Evolutionary conservation across 805 yeast species (phyloP), one percentile per base, ranked within the genome.

Genomic region (Tetrapisispora iriomotensis): DNA sequence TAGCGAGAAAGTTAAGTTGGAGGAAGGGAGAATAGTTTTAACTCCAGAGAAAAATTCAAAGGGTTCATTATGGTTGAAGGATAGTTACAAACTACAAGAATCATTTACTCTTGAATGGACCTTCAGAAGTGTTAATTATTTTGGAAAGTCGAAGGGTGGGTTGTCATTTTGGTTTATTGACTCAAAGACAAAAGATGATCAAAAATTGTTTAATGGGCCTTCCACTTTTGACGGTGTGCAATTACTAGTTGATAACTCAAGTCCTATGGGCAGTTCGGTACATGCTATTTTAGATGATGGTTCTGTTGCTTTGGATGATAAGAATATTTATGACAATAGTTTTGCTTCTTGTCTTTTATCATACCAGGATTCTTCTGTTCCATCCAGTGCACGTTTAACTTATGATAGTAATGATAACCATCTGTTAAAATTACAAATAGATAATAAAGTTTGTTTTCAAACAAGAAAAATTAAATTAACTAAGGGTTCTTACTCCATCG

Each of bases 361-460:
- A 8, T 82, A 73, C 48, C 79, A 81, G 54, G 78, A 76, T 48
- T 74, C 85, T 0, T 74, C 74, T 45, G 83, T 81, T 6, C 94
- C 94, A 9, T 64, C 73, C 19, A 79, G 83, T 1, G 38, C 81
- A n/a, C 73, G 86, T 59, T 47, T 82, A 12, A 74, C 80, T 8
- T 80, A 79, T 49, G 71, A 75, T 19, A 57, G 58, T 8, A 48
- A 50, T 7, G 54, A 62, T 29, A 55, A 57, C 21, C 62, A 66
- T 13, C 58, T 72, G 43, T 66, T 79, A 45, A 78, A 79, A 47
- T 68, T 82, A n/a, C 85, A 82, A 45, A 63, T 80, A 36, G 85
- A 82, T 58, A 82, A 82, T 56, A 75, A 71, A 48, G 65, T 82
- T 41, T 77, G 87, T 52, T 74, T 82, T 58, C 77, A 77, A 56